These are phyloP conservation scores for Lantana camara DNA, from an alignment of 257 asterid species.

Conservation along the genomic window DNA sequence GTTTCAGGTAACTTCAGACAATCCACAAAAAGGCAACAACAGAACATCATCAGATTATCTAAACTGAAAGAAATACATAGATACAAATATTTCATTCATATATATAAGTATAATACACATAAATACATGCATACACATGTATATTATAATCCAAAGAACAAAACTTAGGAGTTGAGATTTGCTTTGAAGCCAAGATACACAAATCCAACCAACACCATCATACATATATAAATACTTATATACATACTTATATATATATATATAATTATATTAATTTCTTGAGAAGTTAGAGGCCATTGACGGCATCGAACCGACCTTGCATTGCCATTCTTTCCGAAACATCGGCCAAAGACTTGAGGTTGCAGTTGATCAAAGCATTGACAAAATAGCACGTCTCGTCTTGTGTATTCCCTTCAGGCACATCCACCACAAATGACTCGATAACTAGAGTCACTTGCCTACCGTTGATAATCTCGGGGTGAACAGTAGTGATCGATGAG, in stretches of 20 bases:
- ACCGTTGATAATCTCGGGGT: conserved; percentile 63
- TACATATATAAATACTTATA: too few relatives aligned
- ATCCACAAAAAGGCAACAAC: background rate
- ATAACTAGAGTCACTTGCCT: conserved; percentile 62
- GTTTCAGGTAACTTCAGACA: background rate
- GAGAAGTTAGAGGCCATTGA: background rate
- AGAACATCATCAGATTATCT: background rate
- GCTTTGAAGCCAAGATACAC: background rate
- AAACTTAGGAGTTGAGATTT: background rate
- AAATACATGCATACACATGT: too few relatives aligned
- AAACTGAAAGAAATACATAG: background rate
- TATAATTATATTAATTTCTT: background rate
- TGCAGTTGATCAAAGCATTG: conserved; percentile 74
- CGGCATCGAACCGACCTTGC: conserved; percentile 33
- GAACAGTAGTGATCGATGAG: conserved; percentile 72
- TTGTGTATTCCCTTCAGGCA: conserved; percentile 75
- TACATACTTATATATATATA: background rate
- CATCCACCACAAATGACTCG: conserved; percentile 77
- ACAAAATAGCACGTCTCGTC: conserved; percentile 90
- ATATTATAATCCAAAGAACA: background rate
- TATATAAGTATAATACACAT: too few relatives aligned
- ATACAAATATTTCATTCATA: background rate
- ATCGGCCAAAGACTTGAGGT: conserved; percentile 81
- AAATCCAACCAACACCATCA: background rate
- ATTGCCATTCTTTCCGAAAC: conserved; percentile 77